phyloP scores from a whole-genome alignment of 306 rosid genomes.

The Adenanthera pavonina region DNA sequence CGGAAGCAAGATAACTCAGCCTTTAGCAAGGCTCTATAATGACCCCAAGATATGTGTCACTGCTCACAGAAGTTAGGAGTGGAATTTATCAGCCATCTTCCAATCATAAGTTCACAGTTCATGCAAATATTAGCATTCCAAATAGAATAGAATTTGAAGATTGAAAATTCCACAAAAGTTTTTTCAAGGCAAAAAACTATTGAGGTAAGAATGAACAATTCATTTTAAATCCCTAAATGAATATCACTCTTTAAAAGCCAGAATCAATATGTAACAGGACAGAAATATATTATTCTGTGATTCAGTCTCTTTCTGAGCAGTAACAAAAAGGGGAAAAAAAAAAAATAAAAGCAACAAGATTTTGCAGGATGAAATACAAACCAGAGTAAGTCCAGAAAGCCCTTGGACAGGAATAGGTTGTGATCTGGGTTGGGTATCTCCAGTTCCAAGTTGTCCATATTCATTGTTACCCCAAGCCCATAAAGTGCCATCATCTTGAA shows the following conservation, averaged over 20 bases:
- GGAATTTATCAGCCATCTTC: conserved; percentile 20
- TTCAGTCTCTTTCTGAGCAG: conserved; percentile 13
- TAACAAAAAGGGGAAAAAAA: not conserved
- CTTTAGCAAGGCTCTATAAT: not conserved
- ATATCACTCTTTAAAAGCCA: not conserved
- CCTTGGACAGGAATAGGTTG: conserved; percentile 94
- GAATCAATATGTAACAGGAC: not conserved
- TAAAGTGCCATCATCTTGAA: conserved; percentile 88
- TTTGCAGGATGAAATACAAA: conserved; percentile 47
- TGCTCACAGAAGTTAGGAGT: conserved; percentile 6
- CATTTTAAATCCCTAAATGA: not conserved
- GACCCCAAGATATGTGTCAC: conserved; percentile 8
- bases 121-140: conserved; percentile 22
- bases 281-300: conserved; percentile 19
- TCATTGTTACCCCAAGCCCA: conserved; percentile 99
- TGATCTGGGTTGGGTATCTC: conserved; percentile 99
- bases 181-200: not conserved
- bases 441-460: conserved; percentile 99
- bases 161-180: not conserved
- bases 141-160: not conserved
- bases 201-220: not conserved
- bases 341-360: conserved; percentile 1
- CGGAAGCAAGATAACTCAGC: not conserved
- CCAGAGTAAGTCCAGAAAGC: conserved; percentile 88
- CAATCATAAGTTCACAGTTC: conserved; percentile 20